Evolutionary conservation across 108 stramenopile genomes (phyloP), one percentile per base, ranked within the genome.

Genomic region (Cyclostephanos tholiformis): DNA sequence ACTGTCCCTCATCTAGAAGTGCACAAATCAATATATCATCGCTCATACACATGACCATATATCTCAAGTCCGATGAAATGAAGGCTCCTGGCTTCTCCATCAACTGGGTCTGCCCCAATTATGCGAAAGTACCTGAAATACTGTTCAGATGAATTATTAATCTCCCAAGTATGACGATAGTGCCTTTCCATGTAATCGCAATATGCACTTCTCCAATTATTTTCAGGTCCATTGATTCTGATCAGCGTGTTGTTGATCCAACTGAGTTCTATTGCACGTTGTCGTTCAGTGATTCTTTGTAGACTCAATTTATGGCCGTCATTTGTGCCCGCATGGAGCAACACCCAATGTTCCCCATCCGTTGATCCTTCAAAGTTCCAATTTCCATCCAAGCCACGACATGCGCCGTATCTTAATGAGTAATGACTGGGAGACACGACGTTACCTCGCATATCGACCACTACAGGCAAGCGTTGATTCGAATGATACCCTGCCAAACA

Each of bases 11-110:
- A 6, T 6, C 36, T 6, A 36, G 4, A 36, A 36, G 36, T 36
- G 36, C 6, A 36, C 36, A 36, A 4, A 36, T 36, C 36, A 36
- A 36, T 36, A 6, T 6, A 36, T 59, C 58, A 59, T 32, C 32
- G 25, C 26, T 59, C 58, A 59, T 32, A 65, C 64, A 65, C 64
- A 65, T 65, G 46, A 14, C 64, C 64, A 26, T 49, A 65, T 22
- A 65, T 65, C 26, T 65, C 64, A 46, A 65, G 48, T 65, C 64
- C 64, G 44, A 65, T 65, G 27, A 29, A 46, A 27, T 65, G 64
- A 11, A 65, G 36, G 36, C 64, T 44, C 32, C n/a, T 35, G 1
- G 25, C 64, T 27, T 44, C 64, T 35, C 32, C 64, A 49, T 46
- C 64, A 17, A 23, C 23, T 26, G 64, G 46, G 22, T 49, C 46